phyloP scores from a whole-genome alignment of 495 filamentous ascomycete genomes.

The Trichoderma erinaceum region DNA sequence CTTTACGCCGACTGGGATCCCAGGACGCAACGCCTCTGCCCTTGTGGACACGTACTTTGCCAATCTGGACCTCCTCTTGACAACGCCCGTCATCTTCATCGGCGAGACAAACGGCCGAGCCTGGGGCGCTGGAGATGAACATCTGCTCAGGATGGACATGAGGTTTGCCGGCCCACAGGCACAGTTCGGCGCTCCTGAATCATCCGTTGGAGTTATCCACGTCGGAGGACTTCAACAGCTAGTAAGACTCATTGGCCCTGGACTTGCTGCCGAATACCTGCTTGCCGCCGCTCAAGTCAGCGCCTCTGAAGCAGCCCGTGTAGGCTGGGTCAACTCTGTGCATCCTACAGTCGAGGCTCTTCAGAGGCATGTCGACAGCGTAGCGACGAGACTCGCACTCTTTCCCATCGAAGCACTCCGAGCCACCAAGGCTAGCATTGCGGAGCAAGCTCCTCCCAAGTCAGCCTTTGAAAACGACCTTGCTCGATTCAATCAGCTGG shows the following conservation, averaged over 20 bases:
- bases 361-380: background rate
- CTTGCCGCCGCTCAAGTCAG: slow-evolving; percentile 4
- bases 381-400: slow-evolving; percentile 2
- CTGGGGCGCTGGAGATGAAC: background rate
- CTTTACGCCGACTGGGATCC: background rate
- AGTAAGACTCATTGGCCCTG: background rate
- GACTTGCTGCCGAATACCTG: background rate
- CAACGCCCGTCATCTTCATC: slow-evolving; percentile 2
- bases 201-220: background rate
- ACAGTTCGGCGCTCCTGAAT: background rate
- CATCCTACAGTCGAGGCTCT: background rate
- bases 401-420: background rate
- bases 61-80: background rate
- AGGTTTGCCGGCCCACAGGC: background rate
- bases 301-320: background rate
- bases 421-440: slow-evolving; percentile 9
- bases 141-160: background rate
- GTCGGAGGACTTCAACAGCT: background rate
- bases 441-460: background rate
- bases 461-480: background rate
- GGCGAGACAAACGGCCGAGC: background rate
- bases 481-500: slow-evolving; percentile 4
- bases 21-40: background rate
- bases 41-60: background rate
- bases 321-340: background rate